Evolutionary conservation across 371 early-diverging fungal genomes (phyloP).

Genomic region (Paramicrosporidium saccamoebae): DNA sequence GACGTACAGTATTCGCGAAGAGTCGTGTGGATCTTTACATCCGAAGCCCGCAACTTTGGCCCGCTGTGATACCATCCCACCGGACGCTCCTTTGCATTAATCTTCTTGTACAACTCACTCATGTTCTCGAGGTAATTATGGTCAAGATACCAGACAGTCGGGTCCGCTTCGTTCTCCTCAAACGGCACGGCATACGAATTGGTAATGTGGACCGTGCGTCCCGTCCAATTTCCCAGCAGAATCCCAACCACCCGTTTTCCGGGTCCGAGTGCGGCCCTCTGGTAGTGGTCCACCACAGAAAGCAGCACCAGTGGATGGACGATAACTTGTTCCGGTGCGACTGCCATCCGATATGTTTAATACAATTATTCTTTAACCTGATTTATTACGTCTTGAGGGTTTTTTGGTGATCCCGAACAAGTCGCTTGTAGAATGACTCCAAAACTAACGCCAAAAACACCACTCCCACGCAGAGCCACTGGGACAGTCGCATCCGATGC

Average conservation of each 20-base stretch:
- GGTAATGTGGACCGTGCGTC: constrained; percentile 70
- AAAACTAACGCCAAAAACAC: constrained; percentile 57
- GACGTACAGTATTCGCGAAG: constrained; percentile 75
- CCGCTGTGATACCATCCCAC: constrained; percentile 99
- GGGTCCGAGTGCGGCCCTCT: constrained; percentile 74
- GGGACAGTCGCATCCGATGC: constrained; percentile 29
- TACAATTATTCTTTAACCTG: too few species aligned
- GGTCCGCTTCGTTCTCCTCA: constrained; percentile 92
- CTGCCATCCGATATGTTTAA: too few species aligned
- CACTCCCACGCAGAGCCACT: constrained; percentile 50
- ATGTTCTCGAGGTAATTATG: constrained; percentile 96
- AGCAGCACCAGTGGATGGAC: constrained; percentile 95
- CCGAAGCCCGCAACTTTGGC: constrained; percentile 82
- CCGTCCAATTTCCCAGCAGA: constrained; percentile 78
- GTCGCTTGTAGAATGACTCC: constrained; percentile 27
- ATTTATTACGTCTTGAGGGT: too few species aligned
- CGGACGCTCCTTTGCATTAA: constrained; percentile 88
- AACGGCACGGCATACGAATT: constrained; percentile 99
- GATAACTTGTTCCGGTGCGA: constrained; percentile 15
- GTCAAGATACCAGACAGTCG: constrained; percentile 93
- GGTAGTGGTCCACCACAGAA: constrained; percentile 96
- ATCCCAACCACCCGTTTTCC: constrained; percentile 94
- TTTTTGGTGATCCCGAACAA: too few species aligned
- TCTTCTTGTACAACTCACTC: constrained; percentile 98
- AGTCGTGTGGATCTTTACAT: constrained; percentile 90